A percentile compares a stretch with the other conserved stretches of the same genome.
Conservation (phyloP, 1,139 yeast genomes). For the Saccharomyces pastorianus region DNA sequence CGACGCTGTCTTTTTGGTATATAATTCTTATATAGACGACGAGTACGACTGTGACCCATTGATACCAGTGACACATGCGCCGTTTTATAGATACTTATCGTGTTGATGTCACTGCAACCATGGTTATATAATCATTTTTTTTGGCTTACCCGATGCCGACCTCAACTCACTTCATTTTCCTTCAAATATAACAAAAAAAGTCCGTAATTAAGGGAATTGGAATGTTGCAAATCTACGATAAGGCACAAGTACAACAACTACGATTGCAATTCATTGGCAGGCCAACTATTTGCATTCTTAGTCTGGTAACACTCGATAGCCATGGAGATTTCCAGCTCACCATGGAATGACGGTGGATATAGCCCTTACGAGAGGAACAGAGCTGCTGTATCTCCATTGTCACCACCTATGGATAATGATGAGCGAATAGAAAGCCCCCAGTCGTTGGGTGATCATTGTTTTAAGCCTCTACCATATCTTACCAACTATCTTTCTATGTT, state of each 20-base stretch:
- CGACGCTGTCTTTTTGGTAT: neutral
- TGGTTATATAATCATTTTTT: too few relatives aligned
- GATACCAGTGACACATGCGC: too few relatives aligned
- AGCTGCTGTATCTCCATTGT: neutral
- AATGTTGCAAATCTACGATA: neutral
- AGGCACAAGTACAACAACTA: neutral
- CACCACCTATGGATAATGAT: neutral
- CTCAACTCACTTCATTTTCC: too few relatives aligned
- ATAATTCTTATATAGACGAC: neutral
- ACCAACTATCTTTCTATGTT: neutral
- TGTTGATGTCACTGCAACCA: neutral
- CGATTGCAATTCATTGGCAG: neutral
- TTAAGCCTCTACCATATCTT: neutral
- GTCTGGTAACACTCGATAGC: neutral
- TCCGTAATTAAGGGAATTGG: neutral
- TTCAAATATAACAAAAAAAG: neutral
- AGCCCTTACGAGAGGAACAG: neutral
- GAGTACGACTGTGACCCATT: neutral
- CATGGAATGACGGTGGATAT: neutral
- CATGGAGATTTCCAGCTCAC: neutral
- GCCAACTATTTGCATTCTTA: neutral
- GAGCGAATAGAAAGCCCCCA: neutral
- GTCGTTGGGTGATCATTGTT: neutral
- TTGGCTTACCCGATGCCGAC: neutral
- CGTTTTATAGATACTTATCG: neutral